Evolutionary conservation across 2,329 filamentous ascomycete species (phyloP), one percentile per base, ranked within the genome.

Genomic region (Aspergillus sp.): DNA sequence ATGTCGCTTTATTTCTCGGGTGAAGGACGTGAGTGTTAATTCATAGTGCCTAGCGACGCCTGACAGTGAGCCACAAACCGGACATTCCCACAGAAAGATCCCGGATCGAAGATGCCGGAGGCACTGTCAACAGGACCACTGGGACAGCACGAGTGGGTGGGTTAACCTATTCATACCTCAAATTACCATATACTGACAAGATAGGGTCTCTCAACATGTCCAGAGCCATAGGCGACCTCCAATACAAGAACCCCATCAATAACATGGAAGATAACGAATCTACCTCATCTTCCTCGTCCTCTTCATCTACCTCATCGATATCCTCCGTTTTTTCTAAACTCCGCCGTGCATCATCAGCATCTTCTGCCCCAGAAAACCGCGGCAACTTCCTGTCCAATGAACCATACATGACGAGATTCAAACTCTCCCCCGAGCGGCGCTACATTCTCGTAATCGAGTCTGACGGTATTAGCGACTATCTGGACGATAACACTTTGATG

Each of bases 191-290:
- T 43, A 45, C 10, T 33, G 30, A 23, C 12, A 13, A 20, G 7
- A 22, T 15, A 64, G 61, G 63, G 23, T 58, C 61, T 6, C 47
- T 68, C 42, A 66, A 68, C 41, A 67, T 68, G 60, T 68, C 65
- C 19, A 63, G 65, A 23, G 64, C 64, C 19, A 45, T 67, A n/a
- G 64, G 65, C 3, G 65, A 67, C 46, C 53, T 68, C 20, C 65
- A 65, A 50, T 68, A 68, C 53, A 68, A 68, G 45, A 62, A 63
- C 38, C 64, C 65, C 19, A 57, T 67, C 22, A 66, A 65, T 45
- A 59, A 46, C 2, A 41, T 55, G 5, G 47, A 53, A 15, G 49
- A 60, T 33, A 44, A 50, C 3, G 43, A 22, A 20, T 46, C 47
- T 4, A 33, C 44, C 5, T 33, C 46, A n/a, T 39, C 37, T 2